These are phyloP conservation scores for Nicotiana otophora DNA, from an alignment of 257 asterid genomes.

Conservation along the genomic window DNA sequence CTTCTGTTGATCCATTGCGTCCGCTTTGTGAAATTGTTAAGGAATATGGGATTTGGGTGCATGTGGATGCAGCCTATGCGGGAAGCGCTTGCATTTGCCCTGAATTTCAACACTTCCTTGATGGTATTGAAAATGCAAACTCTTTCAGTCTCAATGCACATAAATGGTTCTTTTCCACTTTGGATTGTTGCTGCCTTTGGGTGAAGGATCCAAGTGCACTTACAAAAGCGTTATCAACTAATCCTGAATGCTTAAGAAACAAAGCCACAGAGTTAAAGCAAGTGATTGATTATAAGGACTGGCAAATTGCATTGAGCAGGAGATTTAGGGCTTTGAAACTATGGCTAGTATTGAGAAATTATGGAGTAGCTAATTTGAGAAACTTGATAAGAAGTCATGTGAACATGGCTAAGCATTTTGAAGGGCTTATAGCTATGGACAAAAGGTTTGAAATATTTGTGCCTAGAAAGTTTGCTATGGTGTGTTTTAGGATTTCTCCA, in stretches of 20 bases:
- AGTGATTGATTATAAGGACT: conserved; percentile 77
- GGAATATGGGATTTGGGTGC: conserved; percentile 59
- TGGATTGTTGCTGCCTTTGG: conserved; percentile 87
- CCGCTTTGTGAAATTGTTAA: conserved; percentile 49
- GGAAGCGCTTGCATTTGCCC: conserved; percentile 76
- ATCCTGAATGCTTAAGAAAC: conserved; percentile 58
- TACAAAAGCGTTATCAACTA: conserved; percentile 52
- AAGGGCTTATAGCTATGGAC: conserved; percentile 53
- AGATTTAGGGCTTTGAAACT: conserved; percentile 65
- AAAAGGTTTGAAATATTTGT: conserved; percentile 68
- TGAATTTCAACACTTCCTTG: conserved; percentile 56
- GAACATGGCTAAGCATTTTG: conserved; percentile 69
- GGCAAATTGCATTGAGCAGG: conserved; percentile 74
- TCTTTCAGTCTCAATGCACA: conserved; percentile 78
- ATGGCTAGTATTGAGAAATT: conserved; percentile 67
- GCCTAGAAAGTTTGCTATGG: conserved; percentile 65
- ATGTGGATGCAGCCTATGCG: conserved; percentile 73
- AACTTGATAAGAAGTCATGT: conserved; percentile 51
- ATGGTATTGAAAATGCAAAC: conserved; percentile 60
- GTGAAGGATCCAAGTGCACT: conserved; percentile 57
- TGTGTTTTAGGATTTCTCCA: conserved; percentile 58
- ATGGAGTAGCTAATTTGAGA: conserved; percentile 56
- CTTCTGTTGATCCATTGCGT: conserved; percentile 51
- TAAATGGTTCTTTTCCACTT: conserved; percentile 64
- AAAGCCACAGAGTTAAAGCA: conserved; percentile 54